Conservation (phyloP, 106 monocot species). For the Platanthera guangdongensis region DNA sequence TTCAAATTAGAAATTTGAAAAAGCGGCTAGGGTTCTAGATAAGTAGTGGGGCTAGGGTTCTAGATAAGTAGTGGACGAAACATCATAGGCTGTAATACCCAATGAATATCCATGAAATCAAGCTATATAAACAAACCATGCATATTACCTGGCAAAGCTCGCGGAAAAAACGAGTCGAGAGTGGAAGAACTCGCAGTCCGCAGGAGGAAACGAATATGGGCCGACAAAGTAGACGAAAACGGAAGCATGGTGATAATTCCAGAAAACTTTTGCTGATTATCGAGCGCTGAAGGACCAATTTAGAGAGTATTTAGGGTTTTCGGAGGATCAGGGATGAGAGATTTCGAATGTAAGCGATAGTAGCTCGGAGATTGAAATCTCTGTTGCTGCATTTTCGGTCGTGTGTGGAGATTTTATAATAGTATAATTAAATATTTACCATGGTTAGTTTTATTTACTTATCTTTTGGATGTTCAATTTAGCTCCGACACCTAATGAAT, state of each 20-base stretch:
- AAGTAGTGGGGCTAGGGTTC: constrained; percentile 5
- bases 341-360: background rate
- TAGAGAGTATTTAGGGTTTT: background rate
- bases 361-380: no score
- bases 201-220: constrained; percentile 40
- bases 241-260: constrained; percentile 32
- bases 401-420: no score
- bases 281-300: background rate
- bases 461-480: no score
- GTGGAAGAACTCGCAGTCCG: constrained; percentile 26
- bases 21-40: no score
- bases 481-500: no score
- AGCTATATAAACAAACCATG: background rate
- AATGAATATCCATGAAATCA: background rate
- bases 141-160: constrained; percentile 48
- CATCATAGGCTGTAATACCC: background rate
- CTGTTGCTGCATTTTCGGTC: no score
- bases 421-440: no score
- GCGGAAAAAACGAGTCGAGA: constrained; percentile 27
- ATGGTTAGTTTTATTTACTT: no score
- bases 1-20: background rate
- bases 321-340: background rate
- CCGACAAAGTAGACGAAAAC: constrained; percentile 20
- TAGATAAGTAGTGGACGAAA: background rate
- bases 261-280: no score